Percentiles rank a stretch among this genome's conserved stretches.
phyloP scores from a whole-genome alignment of 2,329 filamentous ascomycete genomes.

The Botrytis pseudocinerea region DNA sequence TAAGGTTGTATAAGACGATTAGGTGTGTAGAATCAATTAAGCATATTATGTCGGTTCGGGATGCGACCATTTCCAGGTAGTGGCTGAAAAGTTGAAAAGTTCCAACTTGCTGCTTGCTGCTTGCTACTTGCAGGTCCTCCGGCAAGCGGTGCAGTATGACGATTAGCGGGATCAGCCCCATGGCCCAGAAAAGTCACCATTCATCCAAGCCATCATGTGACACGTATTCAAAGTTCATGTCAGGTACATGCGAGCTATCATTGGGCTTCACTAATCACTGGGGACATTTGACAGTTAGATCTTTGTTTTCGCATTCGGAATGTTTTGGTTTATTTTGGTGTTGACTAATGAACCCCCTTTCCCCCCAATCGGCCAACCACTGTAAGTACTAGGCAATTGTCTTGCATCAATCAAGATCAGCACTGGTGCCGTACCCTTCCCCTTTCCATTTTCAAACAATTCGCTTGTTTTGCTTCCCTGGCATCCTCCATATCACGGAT shows the following conservation, averaged over 20 bases:
- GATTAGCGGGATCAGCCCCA: conserved; percentile 10
- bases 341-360: not conserved
- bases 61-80: not conserved
- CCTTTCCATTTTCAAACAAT: not conserved
- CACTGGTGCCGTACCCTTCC: not conserved
- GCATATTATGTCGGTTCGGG: not conserved
- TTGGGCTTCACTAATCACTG: not conserved
- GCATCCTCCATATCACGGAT: not conserved
- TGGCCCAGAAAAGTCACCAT: not conserved
- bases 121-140: conserved; percentile 10
- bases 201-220: not conserved
- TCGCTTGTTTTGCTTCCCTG: not conserved
- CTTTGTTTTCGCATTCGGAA: not conserved
- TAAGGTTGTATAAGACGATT: not conserved
- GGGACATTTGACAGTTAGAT: not conserved
- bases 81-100: not conserved
- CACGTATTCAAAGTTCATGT: not conserved
- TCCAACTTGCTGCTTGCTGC: not conserved
- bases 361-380: not conserved
- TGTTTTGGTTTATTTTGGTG: not conserved
- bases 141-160: conserved; percentile 7
- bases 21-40: conserved; percentile 4
- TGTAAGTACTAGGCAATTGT: not conserved
- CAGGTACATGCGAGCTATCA: conserved; percentile 16
- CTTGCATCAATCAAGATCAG: not conserved